A percentile compares a stretch with the other conserved stretches of the same genome.
Conservation (phyloP, 352 stramenopile genomes). For the Pythium insidiosum region DNA sequence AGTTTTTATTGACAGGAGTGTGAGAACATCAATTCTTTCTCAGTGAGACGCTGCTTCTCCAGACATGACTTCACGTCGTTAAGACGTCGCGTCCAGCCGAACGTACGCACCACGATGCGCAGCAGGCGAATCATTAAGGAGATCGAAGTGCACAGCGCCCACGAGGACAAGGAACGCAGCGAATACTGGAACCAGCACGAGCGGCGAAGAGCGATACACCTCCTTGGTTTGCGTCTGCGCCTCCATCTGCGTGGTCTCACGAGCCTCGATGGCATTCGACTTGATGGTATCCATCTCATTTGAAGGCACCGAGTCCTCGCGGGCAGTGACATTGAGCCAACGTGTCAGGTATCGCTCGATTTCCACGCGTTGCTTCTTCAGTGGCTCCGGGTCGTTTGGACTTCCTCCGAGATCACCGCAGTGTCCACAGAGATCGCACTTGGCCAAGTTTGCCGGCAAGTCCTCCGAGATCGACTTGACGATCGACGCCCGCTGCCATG, state of each 20-base stretch:
- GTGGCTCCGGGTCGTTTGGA: conserved; percentile 33
- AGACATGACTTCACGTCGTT: not conserved
- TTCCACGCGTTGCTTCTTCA: conserved; percentile 58
- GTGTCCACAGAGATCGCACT: conserved; percentile 79
- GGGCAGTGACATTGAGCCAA: conserved; percentile 26
- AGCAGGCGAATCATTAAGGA: conserved; percentile 38
- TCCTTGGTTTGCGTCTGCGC: not conserved
- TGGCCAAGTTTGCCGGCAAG: conserved; percentile 53
- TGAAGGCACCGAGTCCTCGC: not conserved
- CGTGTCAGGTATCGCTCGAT: conserved; percentile 60
- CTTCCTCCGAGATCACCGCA: conserved; percentile 60
- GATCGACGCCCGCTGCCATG: conserved; percentile 79
- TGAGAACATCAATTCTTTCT: not conserved
- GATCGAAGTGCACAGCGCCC: conserved; percentile 39
- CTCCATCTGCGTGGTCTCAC: not conserved
- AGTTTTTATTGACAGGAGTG: no score
- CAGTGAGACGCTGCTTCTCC: not conserved
- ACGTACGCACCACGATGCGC: conserved; percentile 21
- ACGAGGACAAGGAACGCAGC: conserved; percentile 43
- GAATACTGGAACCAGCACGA: conserved; percentile 66
- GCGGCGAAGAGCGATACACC: conserved; percentile 37
- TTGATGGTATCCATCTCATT: not conserved
- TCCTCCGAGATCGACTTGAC: conserved; percentile 45
- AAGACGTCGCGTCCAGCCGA: conserved; percentile 16
- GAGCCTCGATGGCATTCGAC: not conserved